Percentiles rank a stretch among this genome's conserved stretches.
Conservation (phyloP, 2,329 filamentous ascomycete genomes). For the Stachybotrys chlorohalonatus region DNA sequence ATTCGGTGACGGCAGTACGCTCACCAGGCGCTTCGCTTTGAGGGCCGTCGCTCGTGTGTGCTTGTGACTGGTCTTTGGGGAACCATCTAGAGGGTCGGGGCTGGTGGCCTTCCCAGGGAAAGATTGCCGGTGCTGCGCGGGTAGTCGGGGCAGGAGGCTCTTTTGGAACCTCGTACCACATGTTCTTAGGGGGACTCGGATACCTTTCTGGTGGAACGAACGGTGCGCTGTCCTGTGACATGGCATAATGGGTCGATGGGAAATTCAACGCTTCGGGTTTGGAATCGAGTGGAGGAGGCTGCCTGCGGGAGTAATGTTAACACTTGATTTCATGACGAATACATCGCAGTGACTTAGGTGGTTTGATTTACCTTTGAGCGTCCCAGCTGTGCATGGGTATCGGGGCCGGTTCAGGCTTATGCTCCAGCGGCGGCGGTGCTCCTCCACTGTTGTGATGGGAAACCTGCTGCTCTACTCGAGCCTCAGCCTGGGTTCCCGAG, state of each 20-base stretch:
- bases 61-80: slow-evolving; percentile 9
- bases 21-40: slow-evolving; percentile 12
- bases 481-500: slow-evolving; percentile 41
- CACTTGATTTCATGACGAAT: neutral
- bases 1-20: slow-evolving; percentile 9
- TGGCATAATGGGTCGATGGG: slow-evolving; percentile 68
- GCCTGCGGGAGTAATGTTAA: slow-evolving; percentile 30
- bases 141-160: slow-evolving; percentile 44
- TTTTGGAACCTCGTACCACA: slow-evolving; percentile 79
- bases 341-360: neutral
- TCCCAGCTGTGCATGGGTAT: slow-evolving; percentile 36
- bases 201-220: slow-evolving; percentile 73
- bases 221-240: slow-evolving; percentile 66
- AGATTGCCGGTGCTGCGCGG: slow-evolving; percentile 59
- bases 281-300: slow-evolving; percentile 55
- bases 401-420: slow-evolving; percentile 12
- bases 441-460: slow-evolving; percentile 8
- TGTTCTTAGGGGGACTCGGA: slow-evolving; percentile 73
- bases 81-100: slow-evolving; percentile 59
- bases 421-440: slow-evolving; percentile 7
- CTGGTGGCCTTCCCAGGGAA: slow-evolving; percentile 78
- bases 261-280: slow-evolving; percentile 82
- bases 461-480: slow-evolving; percentile 27
- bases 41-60: neutral
- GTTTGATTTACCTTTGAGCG: slow-evolving; percentile 38